phyloP scores from a whole-genome alignment of 2,329 filamentous ascomycete species.

The Paecilomyces dactylethromorphus region DNA sequence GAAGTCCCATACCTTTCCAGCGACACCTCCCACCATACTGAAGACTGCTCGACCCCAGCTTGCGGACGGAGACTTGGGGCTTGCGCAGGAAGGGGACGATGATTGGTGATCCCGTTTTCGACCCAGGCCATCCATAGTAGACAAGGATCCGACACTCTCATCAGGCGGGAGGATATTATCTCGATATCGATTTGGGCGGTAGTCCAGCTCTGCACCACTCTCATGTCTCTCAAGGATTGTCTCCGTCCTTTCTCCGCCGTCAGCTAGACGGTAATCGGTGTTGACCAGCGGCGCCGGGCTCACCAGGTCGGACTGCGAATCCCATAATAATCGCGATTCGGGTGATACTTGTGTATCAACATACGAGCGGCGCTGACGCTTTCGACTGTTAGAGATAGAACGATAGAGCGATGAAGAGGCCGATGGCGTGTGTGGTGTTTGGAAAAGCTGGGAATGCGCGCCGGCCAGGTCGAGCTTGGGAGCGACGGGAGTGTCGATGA shows the following conservation, averaged over 20 bases:
- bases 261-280: slow-evolving; percentile 31
- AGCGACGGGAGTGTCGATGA: slow-evolving; percentile 28
- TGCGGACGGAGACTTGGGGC: slow-evolving; percentile 10
- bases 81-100: slow-evolving; percentile 13
- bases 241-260: slow-evolving; percentile 16
- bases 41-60: slow-evolving; percentile 38
- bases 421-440: slow-evolving; percentile 26
- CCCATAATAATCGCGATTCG: background rate
- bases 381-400: slow-evolving; percentile 19
- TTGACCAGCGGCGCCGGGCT: slow-evolving; percentile 33
- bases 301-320: slow-evolving; percentile 12
- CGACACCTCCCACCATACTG: slow-evolving; percentile 19
- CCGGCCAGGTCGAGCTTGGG: slow-evolving; percentile 33
- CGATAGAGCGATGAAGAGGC: slow-evolving; percentile 32
- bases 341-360: background rate
- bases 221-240: slow-evolving; percentile 14
- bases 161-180: slow-evolving; percentile 20
- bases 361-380: slow-evolving; percentile 1
- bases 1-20: slow-evolving; percentile 74
- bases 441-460: slow-evolving; percentile 31
- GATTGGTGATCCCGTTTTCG: slow-evolving; percentile 28
- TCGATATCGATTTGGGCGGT: slow-evolving; percentile 37
- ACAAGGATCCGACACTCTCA: slow-evolving; percentile 18
- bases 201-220: slow-evolving; percentile 29
- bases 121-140: slow-evolving; percentile 13